Conservation (phyloP, 1,139 yeast genomes). For the Magnusiomyces sp. region DNA sequence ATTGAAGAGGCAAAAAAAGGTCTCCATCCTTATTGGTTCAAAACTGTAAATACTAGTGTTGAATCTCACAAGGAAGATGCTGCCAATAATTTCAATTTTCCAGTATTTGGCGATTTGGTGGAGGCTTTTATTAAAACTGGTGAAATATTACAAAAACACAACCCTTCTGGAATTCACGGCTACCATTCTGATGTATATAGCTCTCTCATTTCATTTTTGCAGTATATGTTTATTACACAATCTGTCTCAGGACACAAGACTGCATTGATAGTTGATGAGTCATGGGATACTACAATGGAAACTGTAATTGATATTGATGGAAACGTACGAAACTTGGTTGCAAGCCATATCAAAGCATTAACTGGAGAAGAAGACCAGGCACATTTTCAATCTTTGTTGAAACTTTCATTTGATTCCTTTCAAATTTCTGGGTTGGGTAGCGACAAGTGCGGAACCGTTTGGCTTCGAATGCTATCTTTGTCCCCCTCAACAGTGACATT, state of each 20-base stretch:
- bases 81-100: constrained; percentile 22
- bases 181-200: constrained; percentile 27
- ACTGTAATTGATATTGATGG: constrained; percentile 61
- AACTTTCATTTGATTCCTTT: constrained; percentile 33
- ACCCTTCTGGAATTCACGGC: constrained; percentile 16
- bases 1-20: constrained; percentile 80
- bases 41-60: constrained; percentile 23
- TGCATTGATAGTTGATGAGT: constrained; percentile 57
- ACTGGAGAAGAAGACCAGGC: constrained; percentile 6
- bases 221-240: constrained; percentile 56
- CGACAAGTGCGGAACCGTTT: constrained; percentile 23
- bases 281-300: constrained; percentile 68
- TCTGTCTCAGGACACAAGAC: constrained; percentile 46
- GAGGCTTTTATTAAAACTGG: constrained; percentile 5
- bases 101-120: constrained; percentile 25
- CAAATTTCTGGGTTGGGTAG: constrained; percentile 13
- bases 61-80: constrained; percentile 13
- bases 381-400: constrained; percentile 22
- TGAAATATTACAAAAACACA: constrained; percentile 4
- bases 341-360: constrained; percentile 19
- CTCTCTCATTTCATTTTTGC: constrained; percentile 24
- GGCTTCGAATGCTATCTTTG: constrained; percentile 23
- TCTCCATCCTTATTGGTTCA: constrained; percentile 68
- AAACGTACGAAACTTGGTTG: constrained; percentile 38
- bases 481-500: constrained; percentile 24